Evolutionary conservation across 768 basidiomycete genomes (phyloP).

Genomic region (Collybia sp.): DNA sequence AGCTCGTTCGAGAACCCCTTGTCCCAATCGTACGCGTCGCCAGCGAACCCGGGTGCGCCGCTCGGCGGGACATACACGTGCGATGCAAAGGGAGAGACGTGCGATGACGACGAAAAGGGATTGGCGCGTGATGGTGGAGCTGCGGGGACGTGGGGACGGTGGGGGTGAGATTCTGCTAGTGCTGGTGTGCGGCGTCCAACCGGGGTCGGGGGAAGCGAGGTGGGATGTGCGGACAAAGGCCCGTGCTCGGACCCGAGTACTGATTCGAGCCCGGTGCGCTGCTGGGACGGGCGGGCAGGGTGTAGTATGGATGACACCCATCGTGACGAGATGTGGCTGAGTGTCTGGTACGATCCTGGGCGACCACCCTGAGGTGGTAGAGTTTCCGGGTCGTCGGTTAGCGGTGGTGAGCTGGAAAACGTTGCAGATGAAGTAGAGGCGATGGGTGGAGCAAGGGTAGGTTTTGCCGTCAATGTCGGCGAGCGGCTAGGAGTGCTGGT

Average conservation of each 20-base stretch:
- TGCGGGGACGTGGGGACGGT: slow-evolving; percentile 12
- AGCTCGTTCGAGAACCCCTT: slow-evolving; percentile 53
- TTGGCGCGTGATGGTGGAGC: slow-evolving; percentile 32
- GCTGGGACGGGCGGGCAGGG: slow-evolving; percentile 3
- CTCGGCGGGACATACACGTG: slow-evolving; percentile 31
- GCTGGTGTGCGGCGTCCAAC: slow-evolving; percentile 4
- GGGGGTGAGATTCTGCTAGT: slow-evolving; percentile 4
- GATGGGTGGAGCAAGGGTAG: slow-evolving; percentile 32
- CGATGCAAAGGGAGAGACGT: slow-evolving; percentile 36
- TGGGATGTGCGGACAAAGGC: slow-evolving; percentile 13
- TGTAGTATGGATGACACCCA: slow-evolving; percentile 44
- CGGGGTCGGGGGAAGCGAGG: slow-evolving; percentile 9
- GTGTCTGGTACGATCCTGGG: slow-evolving; percentile 31
- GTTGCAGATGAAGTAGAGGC: slow-evolving; percentile 19
- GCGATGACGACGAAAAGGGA: slow-evolving; percentile 40
- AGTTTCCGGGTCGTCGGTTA: neutral
- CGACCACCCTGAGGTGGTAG: slow-evolving; percentile 1
- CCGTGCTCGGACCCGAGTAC: neutral
- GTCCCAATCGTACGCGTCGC: slow-evolving; percentile 65
- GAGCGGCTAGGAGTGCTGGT: slow-evolving; percentile 18
- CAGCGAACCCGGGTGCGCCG: slow-evolving; percentile 78
- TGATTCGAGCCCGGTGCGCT: neutral
- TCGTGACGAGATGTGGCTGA: slow-evolving; percentile 42
- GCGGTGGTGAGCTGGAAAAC: slow-evolving; percentile 15
- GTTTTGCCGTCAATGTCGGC: slow-evolving; percentile 22